A percentile compares a stretch with the other conserved stretches of the same genome.
phyloP scores from a whole-genome alignment of 2,329 filamentous ascomycete species.

The Dothistroma pini region DNA sequence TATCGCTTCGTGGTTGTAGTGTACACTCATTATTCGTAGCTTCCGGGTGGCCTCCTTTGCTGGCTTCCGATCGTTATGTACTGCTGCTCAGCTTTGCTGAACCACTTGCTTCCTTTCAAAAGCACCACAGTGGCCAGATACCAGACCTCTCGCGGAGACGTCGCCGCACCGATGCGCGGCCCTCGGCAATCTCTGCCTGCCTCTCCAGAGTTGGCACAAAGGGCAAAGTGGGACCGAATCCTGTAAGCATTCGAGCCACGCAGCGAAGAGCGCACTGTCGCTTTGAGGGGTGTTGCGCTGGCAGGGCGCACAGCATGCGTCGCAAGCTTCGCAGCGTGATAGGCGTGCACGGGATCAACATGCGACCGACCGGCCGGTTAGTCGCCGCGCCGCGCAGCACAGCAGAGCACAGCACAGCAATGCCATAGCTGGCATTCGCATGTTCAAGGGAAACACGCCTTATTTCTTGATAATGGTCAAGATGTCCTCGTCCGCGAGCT shows the following conservation, averaged over 20 bases:
- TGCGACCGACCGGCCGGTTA: background rate
- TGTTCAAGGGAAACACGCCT: background rate
- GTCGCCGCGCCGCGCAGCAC: background rate
- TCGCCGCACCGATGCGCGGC: background rate
- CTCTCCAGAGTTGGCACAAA: no score
- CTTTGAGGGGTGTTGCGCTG: background rate
- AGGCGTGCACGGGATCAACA: background rate
- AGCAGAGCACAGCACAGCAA: background rate
- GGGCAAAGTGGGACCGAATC: no score
- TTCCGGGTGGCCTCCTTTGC: no score
- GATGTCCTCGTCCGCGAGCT: slow-evolving; percentile 95
- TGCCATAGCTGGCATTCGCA: no score
- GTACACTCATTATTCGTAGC: no score
- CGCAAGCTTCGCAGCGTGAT: background rate
- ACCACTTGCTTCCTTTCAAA: background rate
- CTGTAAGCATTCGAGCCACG: no score
- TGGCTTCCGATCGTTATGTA: no score
- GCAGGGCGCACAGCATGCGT: background rate
- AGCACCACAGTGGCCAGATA: background rate
- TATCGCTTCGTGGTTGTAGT: no score
- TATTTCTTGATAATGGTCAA: slow-evolving; percentile 43
- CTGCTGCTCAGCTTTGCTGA: no score
- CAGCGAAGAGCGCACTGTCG: no score
- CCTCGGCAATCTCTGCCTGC: no score
- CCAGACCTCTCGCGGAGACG: background rate